These are phyloP conservation scores for Escovopsis sp. DNA, from an alignment of 2,329 filamentous ascomycete genomes.

Conservation along the genomic window DNA sequence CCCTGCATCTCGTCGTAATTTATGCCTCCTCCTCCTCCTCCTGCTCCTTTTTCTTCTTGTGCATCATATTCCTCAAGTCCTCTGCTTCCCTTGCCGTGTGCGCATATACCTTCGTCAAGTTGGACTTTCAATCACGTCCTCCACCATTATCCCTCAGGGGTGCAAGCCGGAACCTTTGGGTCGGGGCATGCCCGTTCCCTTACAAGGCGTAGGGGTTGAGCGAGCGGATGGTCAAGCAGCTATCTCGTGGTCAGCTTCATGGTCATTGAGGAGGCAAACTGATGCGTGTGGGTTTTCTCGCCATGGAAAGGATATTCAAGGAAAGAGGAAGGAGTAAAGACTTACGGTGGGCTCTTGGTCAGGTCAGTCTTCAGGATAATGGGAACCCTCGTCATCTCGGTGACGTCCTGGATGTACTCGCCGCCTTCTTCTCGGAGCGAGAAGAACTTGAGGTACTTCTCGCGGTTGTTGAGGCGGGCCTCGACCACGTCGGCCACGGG, in stretches of 20 bases:
- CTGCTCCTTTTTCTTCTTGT: neutral
- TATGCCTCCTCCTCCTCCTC: neutral
- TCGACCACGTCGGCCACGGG: conserved; percentile 60
- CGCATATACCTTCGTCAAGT: too few relatives aligned
- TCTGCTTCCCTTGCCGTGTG: too few relatives aligned
- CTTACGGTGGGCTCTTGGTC: conserved; percentile 98
- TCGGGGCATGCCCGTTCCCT: neutral
- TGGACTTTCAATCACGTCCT: too few relatives aligned
- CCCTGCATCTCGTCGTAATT: neutral
- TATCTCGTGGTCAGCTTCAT: conserved; percentile 21
- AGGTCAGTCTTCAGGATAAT: conserved; percentile 97
- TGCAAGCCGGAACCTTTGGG: too few relatives aligned
- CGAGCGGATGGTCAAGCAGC: conserved; percentile 71
- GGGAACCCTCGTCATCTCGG: conserved; percentile 94
- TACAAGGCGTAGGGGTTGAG: conserved; percentile 62
- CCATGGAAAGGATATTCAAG: too few relatives aligned
- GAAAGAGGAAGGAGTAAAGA: conserved; percentile 16
- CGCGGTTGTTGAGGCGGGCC: conserved; percentile 74
- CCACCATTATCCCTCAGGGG: too few relatives aligned
- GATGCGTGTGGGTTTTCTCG: neutral
- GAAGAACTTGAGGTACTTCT: conserved; percentile 89
- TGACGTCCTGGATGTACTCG: conserved; percentile 95
- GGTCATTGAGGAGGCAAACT: neutral
- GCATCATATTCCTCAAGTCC: neutral
- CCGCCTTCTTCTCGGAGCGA: conserved; percentile 80